Evolutionary conservation across 495 filamentous ascomycete species (phyloP).

Genomic region (Elasticomyces elasticus): DNA sequence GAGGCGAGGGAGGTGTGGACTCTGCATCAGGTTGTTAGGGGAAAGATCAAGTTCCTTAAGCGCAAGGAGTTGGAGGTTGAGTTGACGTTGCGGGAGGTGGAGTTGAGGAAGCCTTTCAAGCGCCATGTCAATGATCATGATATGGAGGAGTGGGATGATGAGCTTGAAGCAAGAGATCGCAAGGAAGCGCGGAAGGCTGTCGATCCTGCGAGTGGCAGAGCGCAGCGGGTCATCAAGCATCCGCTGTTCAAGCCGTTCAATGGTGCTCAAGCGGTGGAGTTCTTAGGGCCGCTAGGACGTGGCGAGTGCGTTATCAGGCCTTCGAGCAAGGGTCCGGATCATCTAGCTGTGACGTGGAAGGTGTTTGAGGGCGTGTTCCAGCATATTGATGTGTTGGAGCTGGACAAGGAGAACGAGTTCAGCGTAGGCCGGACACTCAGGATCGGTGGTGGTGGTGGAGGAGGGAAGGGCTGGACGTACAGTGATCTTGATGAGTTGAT

Average conservation of each 20-base stretch:
- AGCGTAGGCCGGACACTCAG: constrained; percentile 75
- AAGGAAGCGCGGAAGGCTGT: constrained; percentile 63
- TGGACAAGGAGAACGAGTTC: constrained; percentile 94
- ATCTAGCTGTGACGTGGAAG: constrained; percentile 96
- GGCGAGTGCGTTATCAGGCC: constrained; percentile 93
- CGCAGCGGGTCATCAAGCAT: constrained; percentile 91
- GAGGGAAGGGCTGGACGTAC: constrained; percentile 57
- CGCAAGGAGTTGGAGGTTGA: constrained; percentile 70
- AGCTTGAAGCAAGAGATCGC: constrained; percentile 65
- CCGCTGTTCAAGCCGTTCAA: constrained; percentile 91
- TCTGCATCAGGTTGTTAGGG: constrained; percentile 71
- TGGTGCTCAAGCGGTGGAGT: constrained; percentile 85
- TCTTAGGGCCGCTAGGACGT: constrained; percentile 66
- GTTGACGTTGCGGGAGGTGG: constrained; percentile 71
- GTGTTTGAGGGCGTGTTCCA: constrained; percentile 90
- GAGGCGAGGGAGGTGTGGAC: constrained; percentile 47
- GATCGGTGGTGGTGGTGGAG: constrained; percentile 57
- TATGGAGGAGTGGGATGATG: constrained; percentile 75
- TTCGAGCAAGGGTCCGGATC: constrained; percentile 85
- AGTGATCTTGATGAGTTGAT: constrained; percentile 95
- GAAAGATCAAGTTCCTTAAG: constrained; percentile 77
- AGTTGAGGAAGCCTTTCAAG: constrained; percentile 58
- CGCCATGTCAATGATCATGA: constrained; percentile 52
- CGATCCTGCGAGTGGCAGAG: constrained; percentile 68
- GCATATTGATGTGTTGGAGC: constrained; percentile 91